Conservation (phyloP, 208 protist species). For the Trypanosoma theileri region DNA sequence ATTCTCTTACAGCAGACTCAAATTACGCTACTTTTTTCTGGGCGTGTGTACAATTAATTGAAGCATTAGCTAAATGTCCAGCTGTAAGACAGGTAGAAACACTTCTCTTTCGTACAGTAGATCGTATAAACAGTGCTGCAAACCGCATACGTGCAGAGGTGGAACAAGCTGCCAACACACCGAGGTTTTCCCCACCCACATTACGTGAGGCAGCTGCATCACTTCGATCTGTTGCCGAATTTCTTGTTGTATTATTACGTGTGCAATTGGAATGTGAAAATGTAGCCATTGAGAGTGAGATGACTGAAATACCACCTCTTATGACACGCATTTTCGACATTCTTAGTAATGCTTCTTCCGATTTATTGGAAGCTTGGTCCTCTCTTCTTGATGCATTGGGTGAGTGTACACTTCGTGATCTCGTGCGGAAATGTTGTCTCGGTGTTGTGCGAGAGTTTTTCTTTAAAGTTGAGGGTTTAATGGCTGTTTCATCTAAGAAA, state of each 20-base stretch:
- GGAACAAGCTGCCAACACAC: constrained; percentile 31
- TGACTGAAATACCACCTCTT: constrained; percentile 58
- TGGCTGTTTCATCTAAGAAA: constrained; percentile 70
- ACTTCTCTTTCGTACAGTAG: constrained; percentile 67
- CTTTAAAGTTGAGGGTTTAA: constrained; percentile 69
- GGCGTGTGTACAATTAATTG: constrained; percentile 83
- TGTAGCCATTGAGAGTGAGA: constrained; percentile 65
- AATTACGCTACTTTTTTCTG: constrained; percentile 90
- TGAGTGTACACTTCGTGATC: constrained; percentile 43
- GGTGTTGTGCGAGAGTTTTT: constrained; percentile 63
- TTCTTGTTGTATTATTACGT: constrained; percentile 67
- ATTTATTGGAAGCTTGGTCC: constrained; percentile 72
- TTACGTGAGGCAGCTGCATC: constrained; percentile 52
- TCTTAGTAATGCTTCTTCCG: constrained; percentile 63
- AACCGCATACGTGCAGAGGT: constrained; percentile 49
- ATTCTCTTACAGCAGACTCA: constrained; percentile 77
- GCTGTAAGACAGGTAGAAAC: constrained; percentile 64
- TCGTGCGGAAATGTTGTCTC: constrained; percentile 69
- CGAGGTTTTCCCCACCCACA: constrained; percentile 48
- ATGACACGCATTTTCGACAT: constrained; percentile 78
- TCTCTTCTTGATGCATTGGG: constrained; percentile 53
- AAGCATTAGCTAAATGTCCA: constrained; percentile 68
- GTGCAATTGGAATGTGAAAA: constrained; percentile 89
- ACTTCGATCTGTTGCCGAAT: constrained; percentile 55
- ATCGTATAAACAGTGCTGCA: constrained; percentile 67